Base-by-base conservation (phyloP, 495 filamentous ascomycete species). In the Penicillium malachiteum region DNA sequence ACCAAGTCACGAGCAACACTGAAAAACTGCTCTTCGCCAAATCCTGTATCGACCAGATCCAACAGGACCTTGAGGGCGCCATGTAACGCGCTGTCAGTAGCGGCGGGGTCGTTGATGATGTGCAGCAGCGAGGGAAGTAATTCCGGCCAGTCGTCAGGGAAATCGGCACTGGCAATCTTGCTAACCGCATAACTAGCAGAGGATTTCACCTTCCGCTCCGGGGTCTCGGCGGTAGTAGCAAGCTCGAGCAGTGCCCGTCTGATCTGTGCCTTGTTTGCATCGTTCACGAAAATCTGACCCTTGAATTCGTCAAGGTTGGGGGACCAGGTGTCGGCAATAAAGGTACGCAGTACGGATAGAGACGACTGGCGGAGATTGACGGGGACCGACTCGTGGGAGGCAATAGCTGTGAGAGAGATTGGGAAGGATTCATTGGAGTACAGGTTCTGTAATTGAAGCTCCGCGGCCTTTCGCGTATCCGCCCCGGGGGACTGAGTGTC, bases 21-120 rank as follows among this genome's bases (percentile, higher is more conserved):
- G 66, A 96, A 96, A 78, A 98, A 97, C 57, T 96, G 92, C 55
- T 93, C 89, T 55, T 97, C 95, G 57, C 85, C 92, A 61, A 98
- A 82, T 30, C 90, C 87, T 50, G 96, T 93, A 46, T 97, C 91
- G 9, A 98, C 91, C 35, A 98, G 74, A 69, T 97, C 93, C 53
- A 82, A 75, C n/a, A 96, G 81, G 30, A 96, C 91, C 60, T 87
- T 87, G 60, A 98, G 73, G 3, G 92, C 90, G 26, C 95, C 94
- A 67, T 96, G 92, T 44, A 96, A 77, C 62, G 95, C 92, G 13
- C 74, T 74, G 50, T 92, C 87, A 53, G 76, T 84, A 18, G 88
- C 89, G 50, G 76, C 79, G 40, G 83, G 77, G 42, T 77, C 69
- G 38, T 75, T 77, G 65, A 97, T 90, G 32, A 91, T 77, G 26